These are phyloP conservation scores for Globisporangium spiculum DNA, from an alignment of 352 stramenopile genomes.

Conservation along the genomic window DNA sequence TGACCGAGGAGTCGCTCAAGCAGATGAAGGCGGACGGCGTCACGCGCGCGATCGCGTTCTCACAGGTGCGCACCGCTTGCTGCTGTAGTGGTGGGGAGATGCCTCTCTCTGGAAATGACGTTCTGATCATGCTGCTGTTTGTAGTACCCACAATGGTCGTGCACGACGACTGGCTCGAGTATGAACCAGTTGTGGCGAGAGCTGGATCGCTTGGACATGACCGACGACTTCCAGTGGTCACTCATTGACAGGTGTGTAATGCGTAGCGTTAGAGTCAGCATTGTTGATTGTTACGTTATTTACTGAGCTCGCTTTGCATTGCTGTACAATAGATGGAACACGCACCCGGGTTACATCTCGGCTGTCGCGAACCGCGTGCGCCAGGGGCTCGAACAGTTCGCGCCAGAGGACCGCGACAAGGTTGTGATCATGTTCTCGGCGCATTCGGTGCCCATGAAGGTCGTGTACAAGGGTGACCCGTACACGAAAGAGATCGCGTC, in stretches of 20 bases:
- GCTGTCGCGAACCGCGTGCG: constrained; percentile 92
- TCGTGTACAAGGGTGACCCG: constrained; percentile 86
- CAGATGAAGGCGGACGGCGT: constrained; percentile 95
- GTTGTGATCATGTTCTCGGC: constrained; percentile 90
- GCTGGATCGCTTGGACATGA: constrained; percentile 87
- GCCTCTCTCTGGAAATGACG: not conserved
- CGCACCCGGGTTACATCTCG: constrained; percentile 94
- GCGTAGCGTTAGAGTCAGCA: not conserved
- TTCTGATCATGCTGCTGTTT: not conserved
- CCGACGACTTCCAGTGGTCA: constrained; percentile 77
- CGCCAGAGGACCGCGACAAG: constrained; percentile 84
- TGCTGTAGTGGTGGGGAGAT: not conserved
- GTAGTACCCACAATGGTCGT: constrained; percentile 97
- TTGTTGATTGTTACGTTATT: not conserved
- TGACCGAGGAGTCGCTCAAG: constrained; percentile 95
- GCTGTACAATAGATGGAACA: constrained; percentile 84
- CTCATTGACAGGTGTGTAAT: constrained; percentile 53
- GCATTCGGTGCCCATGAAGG: constrained; percentile 89
- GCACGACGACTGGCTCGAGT: constrained; percentile 96
- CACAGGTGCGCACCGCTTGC: constrained; percentile 48
- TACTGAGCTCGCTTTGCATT: not conserved
- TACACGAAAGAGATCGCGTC: constrained; percentile 86
- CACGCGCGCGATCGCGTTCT: constrained; percentile 96
- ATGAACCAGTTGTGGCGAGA: constrained; percentile 91
- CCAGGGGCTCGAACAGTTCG: constrained; percentile 91